Conservation (phyloP, 2,329 filamentous ascomycete species). For the Fusarium anguioides region DNA sequence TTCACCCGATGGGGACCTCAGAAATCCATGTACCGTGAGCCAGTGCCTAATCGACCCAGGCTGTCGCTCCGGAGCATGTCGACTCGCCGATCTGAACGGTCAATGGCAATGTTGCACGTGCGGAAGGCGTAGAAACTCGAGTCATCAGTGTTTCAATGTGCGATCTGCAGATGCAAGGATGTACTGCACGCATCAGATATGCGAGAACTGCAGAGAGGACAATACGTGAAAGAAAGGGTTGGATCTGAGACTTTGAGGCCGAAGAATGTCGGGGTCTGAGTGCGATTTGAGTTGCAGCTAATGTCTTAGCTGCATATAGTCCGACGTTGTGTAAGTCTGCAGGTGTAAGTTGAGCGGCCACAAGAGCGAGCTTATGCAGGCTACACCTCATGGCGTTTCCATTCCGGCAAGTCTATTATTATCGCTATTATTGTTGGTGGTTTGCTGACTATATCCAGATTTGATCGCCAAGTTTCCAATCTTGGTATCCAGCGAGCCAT, state of each 20-base stretch:
- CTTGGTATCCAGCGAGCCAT: not conserved
- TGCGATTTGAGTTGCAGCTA: conserved; percentile 11
- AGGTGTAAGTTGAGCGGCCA: conserved; percentile 14
- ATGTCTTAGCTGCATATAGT: conserved; percentile 26
- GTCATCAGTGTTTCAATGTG: conserved; percentile 58
- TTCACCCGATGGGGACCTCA: conserved; percentile 47
- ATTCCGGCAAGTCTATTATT: conserved; percentile 23
- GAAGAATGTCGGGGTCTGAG: conserved; percentile 29
- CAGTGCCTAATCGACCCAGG: conserved; percentile 58
- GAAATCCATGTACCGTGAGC: conserved; percentile 58
- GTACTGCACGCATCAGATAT: conserved; percentile 63
- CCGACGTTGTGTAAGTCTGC: conserved; percentile 26
- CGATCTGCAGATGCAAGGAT: conserved; percentile 59
- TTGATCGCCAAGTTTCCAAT: conserved; percentile 9
- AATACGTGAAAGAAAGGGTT: conserved; percentile 1
- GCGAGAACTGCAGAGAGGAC: conserved; percentile 53
- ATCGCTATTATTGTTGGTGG: not conserved
- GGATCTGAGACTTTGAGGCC: not conserved
- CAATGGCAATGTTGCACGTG: conserved; percentile 64
- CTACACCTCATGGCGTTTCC: conserved; percentile 13
- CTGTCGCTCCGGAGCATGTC: conserved; percentile 61
- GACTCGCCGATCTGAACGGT: conserved; percentile 60
- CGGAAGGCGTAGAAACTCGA: conserved; percentile 57
- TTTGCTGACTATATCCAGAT: conserved; percentile 24
- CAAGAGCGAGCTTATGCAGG: not conserved